Conservation (phyloP, 2,329 filamentous ascomycete species). For the Cladosporium sp. region DNA sequence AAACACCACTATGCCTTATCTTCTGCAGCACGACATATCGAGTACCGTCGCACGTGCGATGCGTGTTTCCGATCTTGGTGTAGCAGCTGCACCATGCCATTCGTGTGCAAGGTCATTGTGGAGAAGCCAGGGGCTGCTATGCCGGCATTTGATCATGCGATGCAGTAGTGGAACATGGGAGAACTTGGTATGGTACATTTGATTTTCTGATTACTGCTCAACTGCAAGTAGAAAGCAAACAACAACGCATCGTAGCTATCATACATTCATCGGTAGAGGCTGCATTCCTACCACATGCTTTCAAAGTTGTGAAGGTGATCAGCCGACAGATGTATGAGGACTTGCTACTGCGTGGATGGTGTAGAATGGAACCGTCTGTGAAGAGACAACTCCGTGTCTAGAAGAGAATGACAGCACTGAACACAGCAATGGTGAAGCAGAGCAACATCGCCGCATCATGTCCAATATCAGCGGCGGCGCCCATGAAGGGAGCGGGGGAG, state of each 20-base stretch:
- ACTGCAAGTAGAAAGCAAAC: conserved; percentile 3
- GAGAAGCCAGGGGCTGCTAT: no score
- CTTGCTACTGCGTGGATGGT: neutral
- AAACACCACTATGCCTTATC: no score
- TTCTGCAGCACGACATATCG: no score
- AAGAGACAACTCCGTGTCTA: conserved; percentile 1
- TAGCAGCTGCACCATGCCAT: no score
- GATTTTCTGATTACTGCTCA: neutral
- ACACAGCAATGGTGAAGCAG: conserved; percentile 18
- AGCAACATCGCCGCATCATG: conserved; percentile 15
- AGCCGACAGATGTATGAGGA: neutral
- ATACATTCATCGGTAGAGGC: conserved; percentile 9
- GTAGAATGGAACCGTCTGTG: neutral
- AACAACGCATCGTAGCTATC: neutral
- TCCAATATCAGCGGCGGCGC: conserved; percentile 10
- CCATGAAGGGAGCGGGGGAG: conserved; percentile 14
- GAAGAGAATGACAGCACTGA: conserved; percentile 18
- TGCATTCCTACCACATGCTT: conserved; percentile 13
- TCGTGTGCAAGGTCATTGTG: no score
- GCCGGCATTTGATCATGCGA: no score
- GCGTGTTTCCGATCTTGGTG: no score
- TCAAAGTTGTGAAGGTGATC: neutral
- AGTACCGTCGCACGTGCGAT: no score
- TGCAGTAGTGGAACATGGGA: no score
- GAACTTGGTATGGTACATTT: neutral